Conservation (phyloP, 2,329 filamentous ascomycete genomes). For the Mariannaea sp. region DNA sequence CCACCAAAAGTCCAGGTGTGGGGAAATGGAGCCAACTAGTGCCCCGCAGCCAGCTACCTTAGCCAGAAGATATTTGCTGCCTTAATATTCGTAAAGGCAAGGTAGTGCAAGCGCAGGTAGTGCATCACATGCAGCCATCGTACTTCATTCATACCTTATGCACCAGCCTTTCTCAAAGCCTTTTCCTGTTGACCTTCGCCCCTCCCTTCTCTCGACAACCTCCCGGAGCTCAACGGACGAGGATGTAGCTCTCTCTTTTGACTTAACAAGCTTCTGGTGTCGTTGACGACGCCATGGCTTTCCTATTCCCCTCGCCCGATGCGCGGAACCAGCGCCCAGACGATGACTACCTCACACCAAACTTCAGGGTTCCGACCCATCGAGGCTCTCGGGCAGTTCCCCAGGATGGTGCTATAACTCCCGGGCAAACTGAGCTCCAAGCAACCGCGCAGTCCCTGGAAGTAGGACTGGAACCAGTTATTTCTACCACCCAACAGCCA, state of each 20-base stretch:
- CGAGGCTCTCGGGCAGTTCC: constrained; percentile 31
- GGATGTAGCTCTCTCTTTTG: constrained; percentile 34
- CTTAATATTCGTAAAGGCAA: no score
- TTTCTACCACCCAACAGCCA: constrained; percentile 13
- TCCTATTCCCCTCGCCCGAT: constrained; percentile 44
- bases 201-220: constrained; percentile 12
- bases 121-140: constrained; percentile 39
- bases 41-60: constrained; percentile 37
- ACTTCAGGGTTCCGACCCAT: constrained; percentile 28
- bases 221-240: constrained; percentile 25
- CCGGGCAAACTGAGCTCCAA: constrained; percentile 27
- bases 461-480: constrained; percentile 21
- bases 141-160: constrained; percentile 21
- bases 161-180: constrained; percentile 5
- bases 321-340: constrained; percentile 35
- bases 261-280: constrained; percentile 31
- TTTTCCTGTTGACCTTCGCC: constrained; percentile 7
- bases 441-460: constrained; percentile 14
- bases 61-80: constrained; percentile 17
- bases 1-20: constrained; percentile 28
- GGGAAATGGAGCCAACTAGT: constrained; percentile 32
- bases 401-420: constrained; percentile 27
- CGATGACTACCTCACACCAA: constrained; percentile 32
- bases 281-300: constrained; percentile 46
- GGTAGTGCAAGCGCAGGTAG: constrained; percentile 26